Conservation (phyloP, 192 early-diverging fungal genomes). For the Lunasporangiospora selenospora region DNA sequence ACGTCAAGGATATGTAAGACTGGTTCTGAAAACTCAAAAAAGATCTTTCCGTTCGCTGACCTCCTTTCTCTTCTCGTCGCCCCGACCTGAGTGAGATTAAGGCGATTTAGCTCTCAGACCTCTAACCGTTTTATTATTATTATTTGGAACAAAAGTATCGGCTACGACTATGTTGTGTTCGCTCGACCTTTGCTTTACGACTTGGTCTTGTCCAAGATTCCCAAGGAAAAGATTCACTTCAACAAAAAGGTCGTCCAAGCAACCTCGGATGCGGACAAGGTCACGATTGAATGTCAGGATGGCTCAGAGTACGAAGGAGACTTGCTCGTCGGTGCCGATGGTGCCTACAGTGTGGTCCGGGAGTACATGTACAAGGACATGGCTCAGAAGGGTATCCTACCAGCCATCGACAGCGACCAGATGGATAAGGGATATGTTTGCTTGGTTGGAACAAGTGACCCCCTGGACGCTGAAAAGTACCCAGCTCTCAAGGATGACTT, state of each 20-base stretch:
- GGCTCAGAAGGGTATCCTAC: neutral
- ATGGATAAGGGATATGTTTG: constrained; percentile 3
- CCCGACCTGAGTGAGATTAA: too few species aligned
- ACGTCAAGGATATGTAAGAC: too few species aligned
- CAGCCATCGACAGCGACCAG: constrained; percentile 4
- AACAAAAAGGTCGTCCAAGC: constrained; percentile 2
- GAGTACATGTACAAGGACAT: constrained; percentile 13
- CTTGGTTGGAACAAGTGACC: constrained; percentile 11
- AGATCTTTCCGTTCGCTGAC: too few species aligned
- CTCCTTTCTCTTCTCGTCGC: too few species aligned
- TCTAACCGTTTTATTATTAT: too few species aligned
- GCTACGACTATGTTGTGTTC: constrained; percentile 14
- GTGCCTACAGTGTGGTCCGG: constrained; percentile 22
- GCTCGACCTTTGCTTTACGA: constrained; percentile 19
- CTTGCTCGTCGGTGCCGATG: constrained; percentile 30
- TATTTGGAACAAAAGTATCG: too few species aligned
- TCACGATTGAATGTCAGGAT: constrained; percentile 12
- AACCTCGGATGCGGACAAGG: constrained; percentile 6
- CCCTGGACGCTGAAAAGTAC: constrained; percentile 8
- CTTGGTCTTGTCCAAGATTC: constrained; percentile 10
- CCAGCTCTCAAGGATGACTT: constrained; percentile 13
- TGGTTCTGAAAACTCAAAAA: too few species aligned
- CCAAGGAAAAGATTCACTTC: constrained; percentile 9
- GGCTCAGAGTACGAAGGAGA: constrained; percentile 1
- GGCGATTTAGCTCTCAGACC: too few species aligned